These are phyloP conservation scores for Nelumbo lutea DNA, from an alignment of 164 flowering plant species.

Conservation along the genomic window DNA sequence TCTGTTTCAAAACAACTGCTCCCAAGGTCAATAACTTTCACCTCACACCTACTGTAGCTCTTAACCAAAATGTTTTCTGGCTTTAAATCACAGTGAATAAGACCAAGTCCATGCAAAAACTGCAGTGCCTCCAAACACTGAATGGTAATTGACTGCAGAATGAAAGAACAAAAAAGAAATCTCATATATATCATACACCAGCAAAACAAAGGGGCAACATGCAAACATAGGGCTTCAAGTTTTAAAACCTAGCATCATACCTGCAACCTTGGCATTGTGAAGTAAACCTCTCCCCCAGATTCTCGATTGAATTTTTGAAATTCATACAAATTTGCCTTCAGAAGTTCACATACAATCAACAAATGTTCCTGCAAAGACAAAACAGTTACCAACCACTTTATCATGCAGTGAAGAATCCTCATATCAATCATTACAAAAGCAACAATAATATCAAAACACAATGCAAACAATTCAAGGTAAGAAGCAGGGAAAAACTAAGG, in stretches of 20 bases:
- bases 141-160: conserved; percentile 88
- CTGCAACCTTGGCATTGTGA: conserved; percentile 99
- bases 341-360: conserved; percentile 95
- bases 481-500: no score
- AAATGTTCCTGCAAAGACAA: conserved; percentile 77
- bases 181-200: conserved; percentile 8
- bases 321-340: conserved; percentile 95
- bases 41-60: conserved; percentile 98
- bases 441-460: not conserved
- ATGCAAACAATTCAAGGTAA: no score
- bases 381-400: conserved; percentile 10
- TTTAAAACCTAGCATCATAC: conserved; percentile 26
- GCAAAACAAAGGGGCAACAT: not conserved
- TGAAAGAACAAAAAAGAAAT: conserved; percentile 11
- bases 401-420: not conserved
- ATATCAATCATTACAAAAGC: not conserved
- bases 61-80: conserved; percentile 98
- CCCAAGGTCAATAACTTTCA: conserved; percentile 98
- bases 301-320: conserved; percentile 97
- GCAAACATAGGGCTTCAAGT: not conserved
- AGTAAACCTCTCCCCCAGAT: conserved; percentile 99
- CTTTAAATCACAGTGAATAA: conserved; percentile 97
- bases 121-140: conserved; percentile 97
- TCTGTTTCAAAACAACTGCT: conserved; percentile 99
- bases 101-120: conserved; percentile 92